Evolutionary conservation across 108 stramenopile genomes (phyloP), one percentile per base, ranked within the genome.

Genomic region (Skeletonema tropicum): DNA sequence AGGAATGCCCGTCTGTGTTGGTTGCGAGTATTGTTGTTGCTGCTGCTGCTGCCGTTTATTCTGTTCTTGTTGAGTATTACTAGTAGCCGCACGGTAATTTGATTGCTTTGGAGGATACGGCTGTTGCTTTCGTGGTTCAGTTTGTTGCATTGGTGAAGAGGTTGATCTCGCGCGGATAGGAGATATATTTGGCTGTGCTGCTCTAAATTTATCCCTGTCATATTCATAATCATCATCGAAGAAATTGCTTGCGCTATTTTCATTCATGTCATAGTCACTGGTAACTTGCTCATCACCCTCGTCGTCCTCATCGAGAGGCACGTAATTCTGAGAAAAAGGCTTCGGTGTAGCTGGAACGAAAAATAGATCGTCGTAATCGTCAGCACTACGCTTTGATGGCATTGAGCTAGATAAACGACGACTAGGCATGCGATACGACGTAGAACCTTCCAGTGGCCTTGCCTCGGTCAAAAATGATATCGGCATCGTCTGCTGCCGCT

Each of bases 331-430:
- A 46, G 46, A 29, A 9, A 30, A 30, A 19, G 69, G n/a, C 31
- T 21, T 55, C 23, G 52, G 52, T 55, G 52, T 55, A 11, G 49
- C 57, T 58, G 69, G 57, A 14, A 41, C 36, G 29, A 70, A 70
- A 2, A 70, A 58, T 46, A 15, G 5, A 59, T 59, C 59, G 21
- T 70, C 69, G 15, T 70, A 70, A 39, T 70, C 69, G 11, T 70
- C 49, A 11, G 57, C 69, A 25, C 35, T 57, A 30, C 68, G 55
- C 19, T 26, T 70, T 59, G 57, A 32, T 55, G 21, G 52, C 21
- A 55, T 21, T 10, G 52, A 19, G 7, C 19, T 55, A 0, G 2
- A 23, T 23, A 55, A 23, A 55, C 19, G 52, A 23, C 23, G 23
- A 7, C 52, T 23, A 23, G 9, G 19, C 52, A 5, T 25, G 15